phyloP scores from a whole-genome alignment of 768 basidiomycete genomes.

The Podaxis sp. region DNA sequence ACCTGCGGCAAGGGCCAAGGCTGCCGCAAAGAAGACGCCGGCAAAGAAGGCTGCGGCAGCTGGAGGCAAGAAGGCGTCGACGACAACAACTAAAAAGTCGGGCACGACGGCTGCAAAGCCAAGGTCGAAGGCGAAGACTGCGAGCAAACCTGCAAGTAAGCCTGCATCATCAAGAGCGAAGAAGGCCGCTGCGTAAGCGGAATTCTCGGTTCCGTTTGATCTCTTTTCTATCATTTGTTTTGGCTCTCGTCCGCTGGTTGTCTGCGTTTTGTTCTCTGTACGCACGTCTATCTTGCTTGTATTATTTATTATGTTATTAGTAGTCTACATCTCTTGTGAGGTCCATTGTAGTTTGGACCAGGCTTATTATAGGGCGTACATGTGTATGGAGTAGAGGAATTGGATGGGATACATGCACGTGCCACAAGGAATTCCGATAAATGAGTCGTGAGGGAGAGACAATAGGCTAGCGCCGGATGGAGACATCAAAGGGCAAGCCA shows the following conservation, averaged over 20 bases:
- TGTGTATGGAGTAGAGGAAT: conserved; percentile 1
- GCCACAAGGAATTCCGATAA: conserved; percentile 2
- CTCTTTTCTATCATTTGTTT: conserved; percentile 8
- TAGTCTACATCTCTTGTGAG: conserved; percentile 4
- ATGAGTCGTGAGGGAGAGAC: conserved; percentile 1
- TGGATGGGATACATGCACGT: not conserved
- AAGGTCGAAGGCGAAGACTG: conserved; percentile 27
- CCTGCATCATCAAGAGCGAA: conserved; percentile 28
- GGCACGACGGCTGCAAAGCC: conserved; percentile 24
- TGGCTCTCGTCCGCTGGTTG: not conserved
- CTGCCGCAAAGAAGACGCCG: conserved; percentile 36
- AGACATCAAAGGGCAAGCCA: not conserved
- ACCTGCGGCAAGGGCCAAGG: conserved; percentile 40
- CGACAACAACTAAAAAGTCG: conserved; percentile 30
- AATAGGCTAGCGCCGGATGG: not conserved
- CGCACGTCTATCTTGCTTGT: conserved; percentile 12
- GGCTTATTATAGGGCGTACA: not conserved
- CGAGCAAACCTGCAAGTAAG: conserved; percentile 23
- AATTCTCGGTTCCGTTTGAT: conserved; percentile 13
- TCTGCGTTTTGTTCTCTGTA: not conserved
- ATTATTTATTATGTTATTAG: conserved; percentile 16
- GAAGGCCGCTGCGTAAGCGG: conserved; percentile 25
- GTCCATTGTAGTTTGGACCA: not conserved
- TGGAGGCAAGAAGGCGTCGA: conserved; percentile 24
- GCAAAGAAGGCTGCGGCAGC: conserved; percentile 35